Base-by-base conservation (phyloP, 106 monocot genomes). In the Dendrobium catenatum region DNA sequence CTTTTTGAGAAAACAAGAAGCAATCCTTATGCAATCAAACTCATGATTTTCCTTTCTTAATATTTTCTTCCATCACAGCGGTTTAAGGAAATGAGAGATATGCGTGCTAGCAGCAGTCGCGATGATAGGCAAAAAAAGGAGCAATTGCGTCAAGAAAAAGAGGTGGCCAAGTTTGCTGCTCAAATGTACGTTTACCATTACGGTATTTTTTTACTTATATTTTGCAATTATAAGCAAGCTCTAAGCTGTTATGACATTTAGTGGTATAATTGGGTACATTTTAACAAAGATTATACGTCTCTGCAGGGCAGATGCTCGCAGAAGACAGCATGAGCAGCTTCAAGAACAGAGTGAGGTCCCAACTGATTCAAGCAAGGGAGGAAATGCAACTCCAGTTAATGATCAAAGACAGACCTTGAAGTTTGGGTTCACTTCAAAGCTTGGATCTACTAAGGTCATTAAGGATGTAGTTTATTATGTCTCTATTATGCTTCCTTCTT, bases 1-100 rank as follows among this genome's bases (percentile, higher is more conserved):
- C 27, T 20, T 51, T 76, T 9, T 20, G 16, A n/a, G 20, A 70
- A 37, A 37, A 33, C 37, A 33, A 70, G 29, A 70, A 33, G 33
- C 37, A 70, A 33, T 70, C 15, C 15, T 31, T 37, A 15, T 24
- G 70, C 37, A 70, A 37, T 33, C 13, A 15, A 70, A 70, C 13
- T 37, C 15, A 33, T 70, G 13, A 70, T 33, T 70, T 70, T 70
- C 9, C 70, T 16, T 33, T 70, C 13, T 70, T 61, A 4, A n/a
- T 22, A 19, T 5, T 70, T 80, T 68, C 6, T 2, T 46, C 58
- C 49, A 68, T 22, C 86, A 49, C 83, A 99, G 99, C 85, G 99
- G 51, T 99, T 99, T 77, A 99, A 99, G 82, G 93, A 99, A 83
- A 99, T 99, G 99, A 93, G 79, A 84, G 99, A 95, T 85, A 95